Evolutionary conservation across 2,329 filamentous ascomycete genomes (phyloP), one percentile per base, ranked within the genome.

Genomic region (Dactylonectria estremocensis): DNA sequence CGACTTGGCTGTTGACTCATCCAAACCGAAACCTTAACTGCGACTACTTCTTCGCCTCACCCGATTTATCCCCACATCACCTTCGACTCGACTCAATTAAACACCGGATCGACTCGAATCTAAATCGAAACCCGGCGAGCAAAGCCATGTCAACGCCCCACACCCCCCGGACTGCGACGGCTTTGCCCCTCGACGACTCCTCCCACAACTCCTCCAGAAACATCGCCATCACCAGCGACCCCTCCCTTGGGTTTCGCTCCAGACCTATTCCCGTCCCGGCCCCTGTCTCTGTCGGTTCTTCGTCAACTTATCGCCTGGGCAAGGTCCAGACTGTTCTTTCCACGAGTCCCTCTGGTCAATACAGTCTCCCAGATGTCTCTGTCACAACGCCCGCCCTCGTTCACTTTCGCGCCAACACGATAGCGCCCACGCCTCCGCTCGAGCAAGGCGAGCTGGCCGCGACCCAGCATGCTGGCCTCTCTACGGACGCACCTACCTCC

Each of bases 371-470:
- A 56, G 69, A 76, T 75, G 74, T 74, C 49, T 76, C 73, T 54
- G 60, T 74, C 58, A 71, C 72, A 20, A 71, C 73, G 18, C 71
- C 69, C 31, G 66, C 74, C 56, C 69, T 72, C 60, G 61, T 73
- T 37, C 70, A 72, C 52, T 77, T 78, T 24, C 76, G 71, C 54
- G 63, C 77, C 22, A 73, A 70, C 54, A 77, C 78, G 48, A 76
- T 78, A 71, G 72, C 75, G 48, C 75, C 78, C 5, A 82, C 86
- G 20, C 86, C 76, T 58, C 69, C 75, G 3, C 66, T 72, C 35
- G 67, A 72, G 24, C 68, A 75, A 24, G 61, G 61, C 56, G 72
- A 74, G 56, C 58, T 74, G 8, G 71, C 72, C 10, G 66, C 67
- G 20, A 46, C 64, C 31, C 70, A 73, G n/a, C 33, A 66, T 48